Evolutionary conservation across 2,329 filamentous ascomycete genomes (phyloP).

Genomic region (Diaporthe citriasiana): DNA sequence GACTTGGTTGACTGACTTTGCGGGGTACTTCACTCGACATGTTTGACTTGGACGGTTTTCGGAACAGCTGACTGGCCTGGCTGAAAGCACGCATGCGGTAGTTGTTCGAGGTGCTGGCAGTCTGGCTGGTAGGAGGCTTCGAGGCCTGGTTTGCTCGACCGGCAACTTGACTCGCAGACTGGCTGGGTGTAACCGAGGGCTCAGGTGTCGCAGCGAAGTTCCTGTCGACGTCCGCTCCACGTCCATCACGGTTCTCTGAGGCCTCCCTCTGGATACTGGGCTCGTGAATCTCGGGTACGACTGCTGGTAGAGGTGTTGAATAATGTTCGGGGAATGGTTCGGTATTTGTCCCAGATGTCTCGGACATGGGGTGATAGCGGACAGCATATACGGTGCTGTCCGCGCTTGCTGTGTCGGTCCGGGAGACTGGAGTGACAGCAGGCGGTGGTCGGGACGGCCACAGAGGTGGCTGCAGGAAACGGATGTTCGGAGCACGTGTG

Average conservation of each 20-base stretch:
- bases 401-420: conserved; percentile 74
- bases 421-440: conserved; percentile 69
- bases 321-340: conserved; percentile 45
- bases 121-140: conserved; percentile 23
- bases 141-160: conserved; percentile 15
- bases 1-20: conserved; percentile 39
- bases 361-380: conserved; percentile 71
- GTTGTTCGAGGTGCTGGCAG: conserved; percentile 41
- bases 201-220: conserved; percentile 38
- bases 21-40: conserved; percentile 31
- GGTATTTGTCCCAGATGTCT: conserved; percentile 64
- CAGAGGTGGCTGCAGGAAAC: conserved; percentile 63
- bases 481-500: conserved; percentile 43
- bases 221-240: conserved; percentile 36
- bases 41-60: conserved; percentile 39
- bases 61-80: conserved; percentile 51
- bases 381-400: conserved; percentile 76
- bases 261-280: conserved; percentile 2
- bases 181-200: conserved; percentile 42
- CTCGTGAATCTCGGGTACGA: conserved; percentile 54
- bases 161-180: conserved; percentile 43
- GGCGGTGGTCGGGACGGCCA: conserved; percentile 70
- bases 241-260: conserved; percentile 36
- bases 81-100: conserved; percentile 50
- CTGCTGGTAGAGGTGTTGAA: conserved; percentile 41